A percentile compares a stretch with the other conserved stretches of the same genome.
Conservation (phyloP, 441 rosid species). For the Adansonia grandidieri region DNA sequence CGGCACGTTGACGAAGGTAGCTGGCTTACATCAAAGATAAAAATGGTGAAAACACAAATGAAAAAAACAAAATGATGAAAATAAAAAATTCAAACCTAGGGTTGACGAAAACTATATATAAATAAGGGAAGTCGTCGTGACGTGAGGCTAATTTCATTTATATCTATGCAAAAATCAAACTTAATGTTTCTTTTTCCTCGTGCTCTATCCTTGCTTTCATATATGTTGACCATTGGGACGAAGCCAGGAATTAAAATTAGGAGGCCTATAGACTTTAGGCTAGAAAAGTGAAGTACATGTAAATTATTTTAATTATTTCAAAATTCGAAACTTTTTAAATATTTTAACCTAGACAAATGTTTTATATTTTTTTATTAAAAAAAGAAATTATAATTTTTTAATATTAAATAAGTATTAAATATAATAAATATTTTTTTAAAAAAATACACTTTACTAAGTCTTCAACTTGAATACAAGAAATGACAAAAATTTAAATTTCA, state of each 20-base stretch:
- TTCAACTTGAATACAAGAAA: too few species aligned
- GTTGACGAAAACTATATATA: constrained; percentile 3
- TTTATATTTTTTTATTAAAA: too few species aligned
- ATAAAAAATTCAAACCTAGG: not conserved
- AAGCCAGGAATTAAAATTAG: not conserved
- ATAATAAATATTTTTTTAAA: too few species aligned
- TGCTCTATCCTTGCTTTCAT: not conserved
- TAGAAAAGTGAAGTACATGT: not conserved
- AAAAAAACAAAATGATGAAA: too few species aligned
- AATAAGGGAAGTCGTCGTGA: not conserved
- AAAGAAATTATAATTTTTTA: too few species aligned
- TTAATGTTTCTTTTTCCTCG: not conserved
- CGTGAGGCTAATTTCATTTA: not conserved
- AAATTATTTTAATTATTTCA: too few species aligned
- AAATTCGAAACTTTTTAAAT: too few species aligned
- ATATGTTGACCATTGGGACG: not conserved
- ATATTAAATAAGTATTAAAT: too few species aligned
- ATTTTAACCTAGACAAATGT: too few species aligned
- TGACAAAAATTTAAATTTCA: too few species aligned
- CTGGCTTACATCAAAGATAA: not conserved
- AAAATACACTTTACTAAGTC: too few species aligned
- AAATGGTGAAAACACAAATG: not conserved
- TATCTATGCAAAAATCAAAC: constrained; percentile 10
- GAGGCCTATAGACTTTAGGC: not conserved
- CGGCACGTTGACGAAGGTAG: not conserved